These are phyloP conservation scores for Leptosphaerulina australis DNA, from an alignment of 2,329 filamentous ascomycete species.

Conservation along the genomic window DNA sequence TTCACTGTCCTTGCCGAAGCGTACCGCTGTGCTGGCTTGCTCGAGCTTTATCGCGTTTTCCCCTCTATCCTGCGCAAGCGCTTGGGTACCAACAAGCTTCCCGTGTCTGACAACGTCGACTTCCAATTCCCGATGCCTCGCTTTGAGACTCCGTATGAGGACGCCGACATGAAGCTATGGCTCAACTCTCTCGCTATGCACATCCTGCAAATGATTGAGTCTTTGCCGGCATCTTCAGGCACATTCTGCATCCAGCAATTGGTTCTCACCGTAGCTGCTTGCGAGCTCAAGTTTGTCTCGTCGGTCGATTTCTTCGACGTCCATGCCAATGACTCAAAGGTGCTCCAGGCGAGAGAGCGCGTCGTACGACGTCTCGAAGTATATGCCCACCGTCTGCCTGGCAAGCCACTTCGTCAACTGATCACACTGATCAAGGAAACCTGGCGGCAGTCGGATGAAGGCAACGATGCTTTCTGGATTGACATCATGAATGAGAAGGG, in stretches of 20 bases:
- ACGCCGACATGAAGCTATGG: slow-evolving; percentile 49
- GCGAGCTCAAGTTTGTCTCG: slow-evolving; percentile 57
- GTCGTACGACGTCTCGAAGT: slow-evolving; percentile 56
- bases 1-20: slow-evolving; percentile 60
- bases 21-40: slow-evolving; percentile 59
- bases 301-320: slow-evolving; percentile 46
- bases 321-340: slow-evolving; percentile 51
- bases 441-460: slow-evolving; percentile 59
- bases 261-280: slow-evolving; percentile 57
- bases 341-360: slow-evolving; percentile 56
- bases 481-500: slow-evolving; percentile 63
- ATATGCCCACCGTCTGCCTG: slow-evolving; percentile 55
- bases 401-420: slow-evolving; percentile 59
- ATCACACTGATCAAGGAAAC: slow-evolving; percentile 59
- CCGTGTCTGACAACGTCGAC: slow-evolving; percentile 32
- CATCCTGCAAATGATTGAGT: slow-evolving; percentile 57
- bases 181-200: slow-evolving; percentile 59
- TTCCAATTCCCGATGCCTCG: slow-evolving; percentile 43
- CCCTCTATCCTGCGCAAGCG: slow-evolving; percentile 57
- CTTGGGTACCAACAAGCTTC: slow-evolving; percentile 40
- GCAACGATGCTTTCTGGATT: slow-evolving; percentile 60
- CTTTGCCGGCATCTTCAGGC: slow-evolving; percentile 59
- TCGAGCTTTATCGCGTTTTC: slow-evolving; percentile 62
- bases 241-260: slow-evolving; percentile 62
- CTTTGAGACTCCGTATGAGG: slow-evolving; percentile 43